A percentile compares a stretch with the other conserved stretches of the same genome.
Evolutionary conservation across 2,329 filamentous ascomycete species (phyloP).

Genomic region (Aspergillus oerlinghausenensis): DNA sequence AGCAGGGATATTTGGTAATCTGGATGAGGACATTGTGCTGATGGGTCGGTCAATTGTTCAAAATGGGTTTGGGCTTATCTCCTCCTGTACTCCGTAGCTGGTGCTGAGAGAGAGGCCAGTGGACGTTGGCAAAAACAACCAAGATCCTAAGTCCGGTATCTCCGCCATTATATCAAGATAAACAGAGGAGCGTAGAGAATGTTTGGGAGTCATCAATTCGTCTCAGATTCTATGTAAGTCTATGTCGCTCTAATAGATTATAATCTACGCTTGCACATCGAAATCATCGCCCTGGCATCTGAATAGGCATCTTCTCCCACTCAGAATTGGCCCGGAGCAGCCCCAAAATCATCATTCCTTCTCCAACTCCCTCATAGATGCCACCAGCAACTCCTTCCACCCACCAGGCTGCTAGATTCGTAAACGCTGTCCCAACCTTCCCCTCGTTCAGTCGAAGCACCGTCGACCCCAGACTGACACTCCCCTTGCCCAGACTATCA

Average conservation of each 20-base stretch:
- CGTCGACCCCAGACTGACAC: conserved; percentile 50
- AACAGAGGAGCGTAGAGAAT: not conserved
- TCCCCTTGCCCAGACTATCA: conserved; percentile 50
- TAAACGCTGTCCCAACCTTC: conserved; percentile 55
- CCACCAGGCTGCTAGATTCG: conserved; percentile 56
- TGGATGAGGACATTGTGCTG: conserved; percentile 30
- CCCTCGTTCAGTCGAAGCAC: conserved; percentile 61
- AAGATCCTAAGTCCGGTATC: conserved; percentile 10
- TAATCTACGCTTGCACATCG: not conserved
- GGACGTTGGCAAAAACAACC: not conserved
- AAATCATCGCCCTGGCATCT: not conserved
- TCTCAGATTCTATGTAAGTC: not conserved
- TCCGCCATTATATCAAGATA: conserved; percentile 1
- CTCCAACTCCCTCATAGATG: conserved; percentile 59
- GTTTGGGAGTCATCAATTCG: not conserved
- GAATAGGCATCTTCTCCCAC: not conserved
- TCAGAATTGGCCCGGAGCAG: conserved; percentile 16
- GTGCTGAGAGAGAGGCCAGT: not conserved
- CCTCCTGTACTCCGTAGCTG: not conserved
- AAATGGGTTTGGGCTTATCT: too few relatives aligned
- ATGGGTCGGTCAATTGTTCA: not conserved
- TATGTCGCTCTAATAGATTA: not conserved
- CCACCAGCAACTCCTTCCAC: conserved; percentile 62
- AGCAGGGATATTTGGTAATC: conserved; percentile 41
- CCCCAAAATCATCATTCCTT: conserved; percentile 49